Base-by-base conservation (phyloP, 192 early-diverging fungal species). In the Umbelopsis sp. region DNA sequence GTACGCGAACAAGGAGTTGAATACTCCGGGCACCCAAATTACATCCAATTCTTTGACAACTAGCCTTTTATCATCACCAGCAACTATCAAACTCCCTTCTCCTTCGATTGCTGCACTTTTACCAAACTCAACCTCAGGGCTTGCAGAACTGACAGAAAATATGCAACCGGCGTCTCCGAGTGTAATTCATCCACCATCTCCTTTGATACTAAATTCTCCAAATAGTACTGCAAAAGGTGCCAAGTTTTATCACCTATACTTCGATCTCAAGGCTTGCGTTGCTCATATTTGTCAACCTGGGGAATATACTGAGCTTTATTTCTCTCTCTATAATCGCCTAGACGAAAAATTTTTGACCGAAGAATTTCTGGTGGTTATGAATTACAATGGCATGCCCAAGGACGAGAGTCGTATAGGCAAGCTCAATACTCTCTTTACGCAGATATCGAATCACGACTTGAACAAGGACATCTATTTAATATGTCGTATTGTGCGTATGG, bases 281-380 rank as follows among this genome's bases (percentile, higher is more conserved):
- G 87, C 88, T 12, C 75, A 78, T 24, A 83, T 90, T 16, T 91
- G 90, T 52, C 74, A 82, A 32, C 77, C 80, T 24, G 86, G 85
- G 9, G 90, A 92, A 77, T 85, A 74, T 59, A 83, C 84, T 1
- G 90, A 92, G 56, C 78, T 89, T 50, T 73, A 80, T 14, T 91
- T 91, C 75, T 82, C 82, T 3, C 73, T 92, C 14, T 92, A 88
- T 70, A 81, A 84, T 45, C 69, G 71, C 41, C 26, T 66, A 0
- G 85, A 88, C 36, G 52, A 62, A 17, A 75, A 76, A 20, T 78
- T 85, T 43, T 53, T 92, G 10, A 82, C 85, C n/a, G 90, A 92
- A 70, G 84, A 89, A 22, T 91, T 83, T 71, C 38, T 82, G 2
- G 81, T 92, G 22, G 47, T 75, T 7, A 68, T 92, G 21, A 85